phyloP scores from a whole-genome alignment of 768 basidiomycete genomes.

The Tricholoma flavovirens region DNA sequence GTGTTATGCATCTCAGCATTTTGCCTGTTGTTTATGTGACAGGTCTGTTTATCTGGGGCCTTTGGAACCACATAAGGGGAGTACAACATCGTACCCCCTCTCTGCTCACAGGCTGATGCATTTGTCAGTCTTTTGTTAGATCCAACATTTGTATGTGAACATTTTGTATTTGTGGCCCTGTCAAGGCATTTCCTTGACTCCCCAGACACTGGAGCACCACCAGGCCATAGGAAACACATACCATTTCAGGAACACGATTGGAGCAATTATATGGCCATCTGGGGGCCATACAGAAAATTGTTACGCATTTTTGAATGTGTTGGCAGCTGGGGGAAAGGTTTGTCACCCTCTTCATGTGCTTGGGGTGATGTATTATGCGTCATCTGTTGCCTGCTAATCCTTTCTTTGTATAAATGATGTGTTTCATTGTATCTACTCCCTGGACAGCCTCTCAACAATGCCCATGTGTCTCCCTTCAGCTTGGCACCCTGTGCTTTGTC shows the following conservation, averaged over 20 bases:
- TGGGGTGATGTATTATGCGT: neutral
- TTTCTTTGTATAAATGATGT: neutral
- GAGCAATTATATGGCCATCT: neutral
- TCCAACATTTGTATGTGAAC: neutral
- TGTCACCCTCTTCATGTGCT: neutral
- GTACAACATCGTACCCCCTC: neutral
- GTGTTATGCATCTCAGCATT: neutral
- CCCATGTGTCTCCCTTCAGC: no score
- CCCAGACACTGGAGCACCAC: neutral
- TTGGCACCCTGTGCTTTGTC: no score
- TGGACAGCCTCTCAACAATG: no score
- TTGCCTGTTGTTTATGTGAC: neutral
- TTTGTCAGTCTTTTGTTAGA: neutral
- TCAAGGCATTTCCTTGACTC: neutral
- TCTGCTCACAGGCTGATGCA: neutral
- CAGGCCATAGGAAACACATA: neutral
- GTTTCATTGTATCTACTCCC: neutral
- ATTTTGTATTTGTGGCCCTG: neutral
- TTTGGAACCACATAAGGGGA: neutral
- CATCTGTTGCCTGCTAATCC: neutral
- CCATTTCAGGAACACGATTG: neutral
- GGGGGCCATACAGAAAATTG: neutral
- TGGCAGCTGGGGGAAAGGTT: neutral
- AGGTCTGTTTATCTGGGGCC: no score
- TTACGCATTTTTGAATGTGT: no score